Evolutionary conservation across 2,329 filamentous ascomycete genomes (phyloP).

Genomic region (Neonectria neomacrospora): DNA sequence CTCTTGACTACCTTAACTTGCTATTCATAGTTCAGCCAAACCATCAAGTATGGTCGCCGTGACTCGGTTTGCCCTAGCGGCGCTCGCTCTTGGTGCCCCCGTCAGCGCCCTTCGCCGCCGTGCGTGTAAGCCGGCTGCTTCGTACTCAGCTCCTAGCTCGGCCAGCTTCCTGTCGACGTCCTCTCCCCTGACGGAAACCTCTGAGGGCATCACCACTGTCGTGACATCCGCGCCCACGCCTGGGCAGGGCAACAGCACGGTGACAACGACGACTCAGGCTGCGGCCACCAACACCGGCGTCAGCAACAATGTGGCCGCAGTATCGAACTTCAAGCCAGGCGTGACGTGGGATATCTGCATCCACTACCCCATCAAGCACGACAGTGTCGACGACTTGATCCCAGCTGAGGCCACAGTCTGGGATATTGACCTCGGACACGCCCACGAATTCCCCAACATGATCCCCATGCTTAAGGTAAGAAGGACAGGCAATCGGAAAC

Average conservation of each 20-base stretch:
- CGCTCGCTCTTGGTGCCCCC: slow-evolving; percentile 30
- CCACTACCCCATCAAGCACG: slow-evolving; percentile 45
- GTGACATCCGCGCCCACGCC: background rate
- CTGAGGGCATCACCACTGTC: background rate
- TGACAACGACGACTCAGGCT: background rate
- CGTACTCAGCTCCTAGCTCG: background rate
- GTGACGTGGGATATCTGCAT: slow-evolving; percentile 48
- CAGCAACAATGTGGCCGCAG: background rate
- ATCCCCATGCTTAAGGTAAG: slow-evolving; percentile 46
- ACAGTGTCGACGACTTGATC: slow-evolving; percentile 39
- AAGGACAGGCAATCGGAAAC: background rate
- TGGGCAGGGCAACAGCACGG: background rate
- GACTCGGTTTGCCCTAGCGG: slow-evolving; percentile 26
- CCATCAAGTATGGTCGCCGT: slow-evolving; percentile 32
- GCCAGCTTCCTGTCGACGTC: background rate
- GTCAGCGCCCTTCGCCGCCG: slow-evolving; percentile 27
- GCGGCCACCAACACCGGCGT: background rate
- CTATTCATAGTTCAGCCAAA: background rate
- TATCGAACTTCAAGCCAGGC: slow-evolving; percentile 42
- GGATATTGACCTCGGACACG: slow-evolving; percentile 48
- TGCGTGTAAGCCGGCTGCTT: background rate
- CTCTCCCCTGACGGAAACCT: background rate
- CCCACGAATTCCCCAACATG: slow-evolving; percentile 39
- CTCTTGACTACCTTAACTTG: background rate
- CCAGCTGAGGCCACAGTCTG: slow-evolving; percentile 45